Percentiles rank a stretch among this genome's conserved stretches.
Evolutionary conservation across 2,329 filamentous ascomycete species (phyloP).

Genomic region (Cladosporium sp.): DNA sequence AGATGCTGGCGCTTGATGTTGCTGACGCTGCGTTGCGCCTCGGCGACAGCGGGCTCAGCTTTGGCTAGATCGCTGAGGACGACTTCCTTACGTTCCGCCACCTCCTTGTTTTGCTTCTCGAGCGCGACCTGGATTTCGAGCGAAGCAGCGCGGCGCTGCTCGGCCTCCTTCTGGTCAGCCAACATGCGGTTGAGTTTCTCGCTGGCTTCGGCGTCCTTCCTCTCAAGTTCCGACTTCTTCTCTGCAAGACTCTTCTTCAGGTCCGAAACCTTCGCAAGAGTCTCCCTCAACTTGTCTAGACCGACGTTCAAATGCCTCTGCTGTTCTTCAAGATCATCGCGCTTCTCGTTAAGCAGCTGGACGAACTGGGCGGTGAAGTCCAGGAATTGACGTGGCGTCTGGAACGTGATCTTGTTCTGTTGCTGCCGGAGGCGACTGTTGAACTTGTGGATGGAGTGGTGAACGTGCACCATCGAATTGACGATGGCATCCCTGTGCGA

Average conservation of each 20-base stretch:
- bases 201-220: constrained; percentile 91
- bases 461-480: constrained; percentile 98
- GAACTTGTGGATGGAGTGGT: constrained; percentile 87
- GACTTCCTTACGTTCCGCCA: constrained; percentile 73
- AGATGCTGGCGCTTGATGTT: constrained; percentile 98
- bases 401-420: constrained; percentile 84
- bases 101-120: constrained; percentile 83
- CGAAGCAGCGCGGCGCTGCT: constrained; percentile 81
- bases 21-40: constrained; percentile 92
- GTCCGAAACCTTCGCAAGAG: constrained; percentile 93
- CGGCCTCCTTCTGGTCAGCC: constrained; percentile 88
- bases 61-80: constrained; percentile 82
- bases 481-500: constrained; percentile 87
- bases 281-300: constrained; percentile 93
- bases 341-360: constrained; percentile 94
- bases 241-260: constrained; percentile 82
- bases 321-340: constrained; percentile 96
- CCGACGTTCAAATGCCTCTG: constrained; percentile 97
- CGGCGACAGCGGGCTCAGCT: constrained; percentile 86
- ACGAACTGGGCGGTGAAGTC: constrained; percentile 98
- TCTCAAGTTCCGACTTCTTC: constrained; percentile 89
- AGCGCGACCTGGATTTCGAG: constrained; percentile 82
- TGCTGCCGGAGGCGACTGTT: constrained; percentile 84
- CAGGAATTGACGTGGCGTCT: constrained; percentile 93
- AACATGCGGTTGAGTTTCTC: constrained; percentile 98